Evolutionary conservation across 768 basidiomycete genomes (phyloP), one percentile per base, ranked within the genome.

Genomic region (Termitomyces sp.): DNA sequence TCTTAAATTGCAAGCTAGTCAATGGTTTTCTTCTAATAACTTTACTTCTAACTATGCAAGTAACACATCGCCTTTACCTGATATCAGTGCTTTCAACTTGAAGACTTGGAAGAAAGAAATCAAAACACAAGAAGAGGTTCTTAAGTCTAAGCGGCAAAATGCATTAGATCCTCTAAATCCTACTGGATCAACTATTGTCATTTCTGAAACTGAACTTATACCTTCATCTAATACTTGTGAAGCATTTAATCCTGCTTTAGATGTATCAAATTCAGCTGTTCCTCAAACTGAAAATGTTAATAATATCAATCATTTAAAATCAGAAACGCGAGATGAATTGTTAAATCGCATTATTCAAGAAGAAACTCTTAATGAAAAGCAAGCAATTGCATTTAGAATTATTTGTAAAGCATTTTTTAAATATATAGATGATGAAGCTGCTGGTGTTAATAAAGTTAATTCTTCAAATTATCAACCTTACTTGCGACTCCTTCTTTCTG

Each of bases 401-500:
- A 55, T 55, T 28, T 24, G 38, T n/a, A 28, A 42, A 3, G 54
- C 54, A 12, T 55, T 55, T 32, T 55, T 55, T 24, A 44, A 55
- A 44, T 55, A 55, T 36, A 55, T 55, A 42, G 40, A 44, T 55
- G 24, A 55, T 55, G 39, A 55, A 55, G 28, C 22, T 11, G 12
- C 36, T 15, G 24, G 28, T 5, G 0, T 11, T 16, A 55, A 55
- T 33, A 16, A 7, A 12, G 13, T n/a, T 20, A 16, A 44, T 28
- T 32, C 20, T 28, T 22, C 40, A 15, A 3, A 12, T 13, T 44
- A 55, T 28, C 28, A 28, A 24, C 54, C 39, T 20, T 44, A 40
- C n/a, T 22, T 55, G 2, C 15, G 28, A 11, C 38, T 55, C 4
- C 18, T 55, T 6, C 24, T 57, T 0, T 57, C 69, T 22, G 73